Evolutionary conservation across 306 rosid species (phyloP).

Genomic region (Parietaria judaica): DNA sequence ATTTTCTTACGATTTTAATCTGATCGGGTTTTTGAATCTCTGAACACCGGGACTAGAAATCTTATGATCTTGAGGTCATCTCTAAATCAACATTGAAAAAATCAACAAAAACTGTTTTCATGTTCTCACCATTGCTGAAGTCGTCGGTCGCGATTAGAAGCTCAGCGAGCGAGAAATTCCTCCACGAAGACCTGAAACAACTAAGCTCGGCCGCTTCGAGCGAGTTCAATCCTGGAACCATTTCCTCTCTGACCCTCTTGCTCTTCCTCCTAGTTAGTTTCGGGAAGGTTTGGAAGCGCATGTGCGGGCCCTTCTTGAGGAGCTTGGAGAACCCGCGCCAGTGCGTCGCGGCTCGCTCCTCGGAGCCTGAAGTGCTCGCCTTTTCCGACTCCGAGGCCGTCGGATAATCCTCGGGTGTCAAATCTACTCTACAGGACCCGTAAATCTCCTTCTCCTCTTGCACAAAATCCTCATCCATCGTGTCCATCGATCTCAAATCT

Average conservation of each 20-base stretch:
- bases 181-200: constrained; percentile 83
- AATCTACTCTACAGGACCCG: constrained; percentile 28
- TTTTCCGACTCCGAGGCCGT: constrained; percentile 41
- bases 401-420: constrained; percentile 20
- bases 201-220: constrained; percentile 41
- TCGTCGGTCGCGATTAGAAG: constrained; percentile 59
- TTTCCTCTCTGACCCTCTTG: constrained; percentile 59
- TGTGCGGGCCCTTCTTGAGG: constrained; percentile 56
- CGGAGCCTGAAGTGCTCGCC: constrained; percentile 61
- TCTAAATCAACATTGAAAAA: too few relatives aligned
- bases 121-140: constrained; percentile 54
- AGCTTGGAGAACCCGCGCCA: constrained; percentile 59
- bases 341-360: constrained; percentile 22
- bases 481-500: constrained; percentile 39
- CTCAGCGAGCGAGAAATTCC: constrained; percentile 52
- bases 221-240: constrained; percentile 44
- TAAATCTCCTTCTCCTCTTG: constrained; percentile 33
- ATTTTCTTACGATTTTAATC: too few relatives aligned
- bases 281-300: constrained; percentile 46
- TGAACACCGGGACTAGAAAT: too few relatives aligned
- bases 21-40: too few relatives aligned
- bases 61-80: too few relatives aligned
- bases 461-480: constrained; percentile 34
- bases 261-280: constrained; percentile 67
- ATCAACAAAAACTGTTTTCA: neutral